Evolutionary conservation across 2,329 filamentous ascomycete genomes (phyloP), one percentile per base, ranked within the genome.

Genomic region (Aspergillaceae sp.): DNA sequence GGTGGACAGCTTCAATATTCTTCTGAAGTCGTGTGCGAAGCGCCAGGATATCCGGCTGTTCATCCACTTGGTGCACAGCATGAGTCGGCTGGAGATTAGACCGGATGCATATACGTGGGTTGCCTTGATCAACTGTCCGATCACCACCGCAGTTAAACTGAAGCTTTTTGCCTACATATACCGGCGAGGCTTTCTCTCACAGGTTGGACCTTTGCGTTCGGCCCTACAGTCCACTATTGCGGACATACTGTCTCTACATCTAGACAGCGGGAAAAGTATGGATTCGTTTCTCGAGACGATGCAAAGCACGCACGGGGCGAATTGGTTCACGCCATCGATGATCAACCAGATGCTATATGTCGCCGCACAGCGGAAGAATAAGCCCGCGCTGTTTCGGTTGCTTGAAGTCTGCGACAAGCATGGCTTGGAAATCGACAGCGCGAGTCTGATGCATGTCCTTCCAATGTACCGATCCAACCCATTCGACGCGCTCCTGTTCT

Each of bases 61-160:
- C 43, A 60, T 59, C 5, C 55, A 57, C 28, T 54, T 71, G 19
- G 50, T 75, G 11, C 44, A 55, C 27, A 48, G 59, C 8, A 74
- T 75, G 71, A 49, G 61, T 29, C 51, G 56, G 42, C 50, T 61
- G 43, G 54, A 63, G 1, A 52, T 74, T 42, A 52, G 50, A 1
- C 71, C 72, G 8, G 67, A 72, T 46, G 50, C 59, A n/a, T 37
- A 58, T 19, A 73, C 68, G 4, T 75, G 72, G 72, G 48, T 69
- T 35, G 57, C 63, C 5, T 63, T 73, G 42, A 53, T 72, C 43
- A 45, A 62, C 26, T 57, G 57, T 37, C 46, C 60, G 45, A 43
- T 58, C 29, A 58, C 52, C 9, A 56, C 58, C 7, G 52, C 50
- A 26, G 54, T 57, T n/a, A 66, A 62, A 53, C 45, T 50, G 5